A percentile compares a stretch with the other conserved stretches of the same genome.
These are phyloP conservation scores for Arthrobotrys entomopaga DNA, from an alignment of 2,329 filamentous ascomycete species.

Conservation along the genomic window DNA sequence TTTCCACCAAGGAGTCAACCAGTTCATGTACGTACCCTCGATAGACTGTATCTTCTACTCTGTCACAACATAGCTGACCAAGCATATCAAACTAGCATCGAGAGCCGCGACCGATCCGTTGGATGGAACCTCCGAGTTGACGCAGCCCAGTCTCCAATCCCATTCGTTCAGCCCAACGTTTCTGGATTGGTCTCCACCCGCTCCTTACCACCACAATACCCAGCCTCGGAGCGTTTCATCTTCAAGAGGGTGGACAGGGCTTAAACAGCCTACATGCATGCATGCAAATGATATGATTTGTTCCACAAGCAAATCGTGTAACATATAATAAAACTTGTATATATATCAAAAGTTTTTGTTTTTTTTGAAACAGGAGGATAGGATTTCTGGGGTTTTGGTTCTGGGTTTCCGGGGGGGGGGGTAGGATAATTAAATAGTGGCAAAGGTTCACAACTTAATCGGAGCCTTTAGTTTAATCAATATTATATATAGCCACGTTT, in stretches of 20 bases:
- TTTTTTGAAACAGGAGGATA: too few species aligned
- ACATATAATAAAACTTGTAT: neutral
- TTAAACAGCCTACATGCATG: neutral
- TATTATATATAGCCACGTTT: too few species aligned
- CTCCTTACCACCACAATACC: conserved; percentile 36
- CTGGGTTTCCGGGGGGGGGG: too few species aligned
- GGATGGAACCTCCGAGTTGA: conserved; percentile 33
- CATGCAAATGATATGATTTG: too few species aligned
- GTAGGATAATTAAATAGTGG: too few species aligned
- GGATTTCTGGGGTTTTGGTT: too few species aligned
- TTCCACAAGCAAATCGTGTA: too few species aligned
- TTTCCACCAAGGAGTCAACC: conserved; percentile 26
- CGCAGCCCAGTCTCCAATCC: conserved; percentile 10
- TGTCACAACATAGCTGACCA: neutral
- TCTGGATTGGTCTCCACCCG: conserved; percentile 27
- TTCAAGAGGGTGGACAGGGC: conserved; percentile 23
- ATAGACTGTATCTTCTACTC: too few species aligned
- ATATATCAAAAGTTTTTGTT: too few species aligned
- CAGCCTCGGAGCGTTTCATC: conserved; percentile 29
- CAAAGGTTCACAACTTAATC: too few species aligned
- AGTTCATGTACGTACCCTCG: conserved; percentile 39
- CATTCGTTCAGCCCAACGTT: conserved; percentile 27
- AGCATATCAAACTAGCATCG: conserved; percentile 18
- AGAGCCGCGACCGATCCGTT: conserved; percentile 16
- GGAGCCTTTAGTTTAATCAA: too few species aligned